Evolutionary conservation across 192 early-diverging fungal genomes (phyloP).

Genomic region (Phycomyces nitens): DNA sequence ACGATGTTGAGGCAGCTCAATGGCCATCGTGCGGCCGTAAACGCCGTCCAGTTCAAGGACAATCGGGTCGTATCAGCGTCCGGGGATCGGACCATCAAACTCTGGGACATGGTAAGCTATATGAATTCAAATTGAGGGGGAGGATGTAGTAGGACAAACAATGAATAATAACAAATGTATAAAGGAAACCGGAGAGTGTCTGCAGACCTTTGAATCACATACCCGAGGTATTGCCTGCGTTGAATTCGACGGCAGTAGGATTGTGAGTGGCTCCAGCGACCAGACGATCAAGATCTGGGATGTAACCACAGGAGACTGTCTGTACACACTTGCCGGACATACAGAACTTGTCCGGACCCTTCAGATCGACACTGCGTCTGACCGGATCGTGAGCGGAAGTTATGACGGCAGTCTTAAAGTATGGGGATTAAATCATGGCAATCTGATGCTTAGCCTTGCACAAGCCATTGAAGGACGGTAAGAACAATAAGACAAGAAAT

Average conservation of each 20-base stretch:
- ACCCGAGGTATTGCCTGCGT: conserved; percentile 79
- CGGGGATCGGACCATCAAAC: conserved; percentile 78
- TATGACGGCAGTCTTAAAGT: conserved; percentile 89
- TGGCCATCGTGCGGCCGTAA: conserved; percentile 78
- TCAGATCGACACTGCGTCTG: conserved; percentile 51
- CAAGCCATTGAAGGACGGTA: conserved; percentile 58
- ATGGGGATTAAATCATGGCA: conserved; percentile 75
- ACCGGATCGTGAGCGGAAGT: conserved; percentile 76
- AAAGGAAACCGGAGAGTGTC: conserved; percentile 57
- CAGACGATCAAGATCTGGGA: conserved; percentile 73
- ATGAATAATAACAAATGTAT: no score
- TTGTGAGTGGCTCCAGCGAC: conserved; percentile 81
- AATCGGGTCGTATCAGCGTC: conserved; percentile 64
- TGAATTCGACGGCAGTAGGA: conserved; percentile 74
- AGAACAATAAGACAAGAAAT: no score
- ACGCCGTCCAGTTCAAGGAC: conserved; percentile 69
- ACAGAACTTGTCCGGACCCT: conserved; percentile 69
- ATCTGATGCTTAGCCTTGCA: conserved; percentile 49
- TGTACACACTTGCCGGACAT: conserved; percentile 52
- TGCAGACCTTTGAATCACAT: conserved; percentile 79
- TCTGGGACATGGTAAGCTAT: conserved; percentile 60
- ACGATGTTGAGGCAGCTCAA: conserved; percentile 47
- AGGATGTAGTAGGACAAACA: no score
- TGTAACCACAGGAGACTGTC: conserved; percentile 40
- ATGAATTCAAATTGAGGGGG: not conserved